phyloP scores from a whole-genome alignment of 1,284 basidiomycete species.

The Microbotryum intermedium region DNA sequence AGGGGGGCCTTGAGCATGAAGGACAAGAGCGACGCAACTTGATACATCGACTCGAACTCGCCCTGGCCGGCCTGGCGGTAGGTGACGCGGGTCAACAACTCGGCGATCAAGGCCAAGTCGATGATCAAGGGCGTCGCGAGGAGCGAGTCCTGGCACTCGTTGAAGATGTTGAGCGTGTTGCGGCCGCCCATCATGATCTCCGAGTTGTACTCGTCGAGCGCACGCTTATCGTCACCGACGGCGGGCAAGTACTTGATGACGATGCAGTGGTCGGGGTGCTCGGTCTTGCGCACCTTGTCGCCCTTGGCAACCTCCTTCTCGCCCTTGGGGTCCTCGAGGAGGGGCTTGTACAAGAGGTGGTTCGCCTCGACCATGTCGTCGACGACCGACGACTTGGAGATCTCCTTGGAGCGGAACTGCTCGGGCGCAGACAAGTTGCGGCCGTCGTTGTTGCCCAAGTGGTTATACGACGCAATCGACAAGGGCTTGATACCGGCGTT shows the following conservation, averaged over 20 bases:
- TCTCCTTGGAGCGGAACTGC: conserved; percentile 96
- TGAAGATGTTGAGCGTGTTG: conserved; percentile 67
- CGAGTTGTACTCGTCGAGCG: conserved; percentile 98
- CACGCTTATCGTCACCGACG: conserved; percentile 92
- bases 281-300: conserved; percentile 52
- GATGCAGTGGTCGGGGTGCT: conserved; percentile 95
- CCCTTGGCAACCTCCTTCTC: conserved; percentile 34
- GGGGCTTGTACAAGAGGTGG: conserved; percentile 75
- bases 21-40: conserved; percentile 76
- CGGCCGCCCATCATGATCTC: conserved; percentile 58
- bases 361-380: conserved; percentile 96
- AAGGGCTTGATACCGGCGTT: conserved; percentile 98
- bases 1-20: conserved; percentile 82
- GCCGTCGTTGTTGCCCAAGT: conserved; percentile 97
- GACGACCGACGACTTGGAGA: conserved; percentile 66
- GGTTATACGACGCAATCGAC: conserved; percentile 95
- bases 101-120: conserved; percentile 85
- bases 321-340: conserved; percentile 41
- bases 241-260: conserved; percentile 54
- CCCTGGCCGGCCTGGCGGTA: conserved; percentile 57
- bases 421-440: conserved; percentile 70
- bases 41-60: conserved; percentile 67
- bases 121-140: conserved; percentile 92
- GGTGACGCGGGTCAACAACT: conserved; percentile 82
- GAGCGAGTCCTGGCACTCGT: conserved; percentile 93